Conservation (phyloP, 202 grass and related monocot species). For the Cymbopogon flexuosus region DNA sequence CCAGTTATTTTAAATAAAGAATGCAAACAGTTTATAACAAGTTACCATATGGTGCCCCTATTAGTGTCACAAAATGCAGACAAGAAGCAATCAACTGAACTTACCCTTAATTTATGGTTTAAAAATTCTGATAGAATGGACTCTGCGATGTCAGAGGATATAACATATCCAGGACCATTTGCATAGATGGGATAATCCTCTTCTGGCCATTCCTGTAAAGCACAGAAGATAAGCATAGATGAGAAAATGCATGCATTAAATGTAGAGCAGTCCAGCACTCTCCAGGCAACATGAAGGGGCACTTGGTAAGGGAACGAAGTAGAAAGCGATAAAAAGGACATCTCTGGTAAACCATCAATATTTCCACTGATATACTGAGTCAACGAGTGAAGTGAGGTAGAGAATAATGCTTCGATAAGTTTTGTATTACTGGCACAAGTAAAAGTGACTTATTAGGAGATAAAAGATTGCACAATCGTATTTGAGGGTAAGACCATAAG, state of each 20-base stretch:
- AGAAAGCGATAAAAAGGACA: background rate
- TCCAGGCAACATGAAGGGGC: background rate
- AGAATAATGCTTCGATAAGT: background rate
- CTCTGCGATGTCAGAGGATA: slow-evolving; percentile 83
- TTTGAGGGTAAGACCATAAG: background rate
- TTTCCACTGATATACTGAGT: slow-evolving; percentile 9
- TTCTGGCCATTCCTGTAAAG: slow-evolving; percentile 96
- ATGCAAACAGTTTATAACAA: slow-evolving; percentile 1
- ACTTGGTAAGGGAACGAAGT: slow-evolving; percentile 1
- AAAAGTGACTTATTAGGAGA: background rate
- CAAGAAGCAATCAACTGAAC: slow-evolving; percentile 18
- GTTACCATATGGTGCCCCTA: background rate
- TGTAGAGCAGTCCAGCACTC: background rate
- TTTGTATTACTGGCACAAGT: background rate
- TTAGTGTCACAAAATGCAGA: slow-evolving; percentile 6
- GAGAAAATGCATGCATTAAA: slow-evolving; percentile 22
- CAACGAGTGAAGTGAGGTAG: background rate
- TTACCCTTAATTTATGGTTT: slow-evolving; percentile 86
- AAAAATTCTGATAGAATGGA: slow-evolving; percentile 83
- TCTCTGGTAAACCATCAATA: background rate
- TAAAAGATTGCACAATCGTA: background rate
- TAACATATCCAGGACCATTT: slow-evolving; percentile 94
- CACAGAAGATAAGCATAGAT: slow-evolving; percentile 20
- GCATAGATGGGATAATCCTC: slow-evolving; percentile 98
- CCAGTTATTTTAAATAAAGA: background rate